Percentiles rank a stretch among this genome's conserved stretches.
Conservation (phyloP, 2,329 filamentous ascomycete genomes). For the Aureobasidium subglaciale region DNA sequence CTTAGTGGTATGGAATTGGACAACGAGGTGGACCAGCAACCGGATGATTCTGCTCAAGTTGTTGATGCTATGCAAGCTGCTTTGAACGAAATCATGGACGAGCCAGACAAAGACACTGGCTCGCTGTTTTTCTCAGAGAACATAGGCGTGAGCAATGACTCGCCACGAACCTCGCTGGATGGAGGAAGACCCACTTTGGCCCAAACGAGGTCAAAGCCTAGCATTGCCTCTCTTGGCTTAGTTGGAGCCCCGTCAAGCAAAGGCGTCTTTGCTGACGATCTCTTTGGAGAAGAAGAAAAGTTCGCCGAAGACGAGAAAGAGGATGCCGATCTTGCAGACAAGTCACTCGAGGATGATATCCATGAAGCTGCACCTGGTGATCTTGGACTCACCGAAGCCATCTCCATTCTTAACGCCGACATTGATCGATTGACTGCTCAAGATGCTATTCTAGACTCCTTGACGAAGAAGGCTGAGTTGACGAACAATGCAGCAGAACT, state of each 20-base stretch:
- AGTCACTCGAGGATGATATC: constrained; percentile 70
- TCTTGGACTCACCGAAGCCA: constrained; percentile 85
- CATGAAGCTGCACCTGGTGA: constrained; percentile 93
- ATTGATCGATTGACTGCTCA: constrained; percentile 85
- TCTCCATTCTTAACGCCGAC: constrained; percentile 77
- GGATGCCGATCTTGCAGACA: constrained; percentile 50
- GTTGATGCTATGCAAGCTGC: constrained; percentile 91
- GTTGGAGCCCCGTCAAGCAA: constrained; percentile 81
- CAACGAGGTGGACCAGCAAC: constrained; percentile 45
- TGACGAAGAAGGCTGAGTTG: constrained; percentile 88
- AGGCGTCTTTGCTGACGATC: constrained; percentile 88
- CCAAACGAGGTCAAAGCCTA: constrained; percentile 60
- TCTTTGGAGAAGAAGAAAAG: constrained; percentile 82
- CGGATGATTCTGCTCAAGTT: constrained; percentile 54
- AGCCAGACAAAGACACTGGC: constrained; percentile 51
- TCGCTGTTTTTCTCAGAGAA: constrained; percentile 56
- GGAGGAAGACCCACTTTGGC: constrained; percentile 39
- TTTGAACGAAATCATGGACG: constrained; percentile 82
- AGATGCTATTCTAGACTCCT: constrained; percentile 81
- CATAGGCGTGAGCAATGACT: constrained; percentile 43
- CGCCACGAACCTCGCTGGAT: constrained; percentile 36
- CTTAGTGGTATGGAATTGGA: constrained; percentile 75
- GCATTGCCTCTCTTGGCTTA: constrained; percentile 81
- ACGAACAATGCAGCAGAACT: constrained; percentile 95
- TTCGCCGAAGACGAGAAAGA: constrained; percentile 81